Percentiles rank a stretch among this genome's conserved stretches.
These are phyloP conservation scores for Diaporthe destruens DNA, from an alignment of 2,329 filamentous ascomycete genomes.

Conservation along the genomic window DNA sequence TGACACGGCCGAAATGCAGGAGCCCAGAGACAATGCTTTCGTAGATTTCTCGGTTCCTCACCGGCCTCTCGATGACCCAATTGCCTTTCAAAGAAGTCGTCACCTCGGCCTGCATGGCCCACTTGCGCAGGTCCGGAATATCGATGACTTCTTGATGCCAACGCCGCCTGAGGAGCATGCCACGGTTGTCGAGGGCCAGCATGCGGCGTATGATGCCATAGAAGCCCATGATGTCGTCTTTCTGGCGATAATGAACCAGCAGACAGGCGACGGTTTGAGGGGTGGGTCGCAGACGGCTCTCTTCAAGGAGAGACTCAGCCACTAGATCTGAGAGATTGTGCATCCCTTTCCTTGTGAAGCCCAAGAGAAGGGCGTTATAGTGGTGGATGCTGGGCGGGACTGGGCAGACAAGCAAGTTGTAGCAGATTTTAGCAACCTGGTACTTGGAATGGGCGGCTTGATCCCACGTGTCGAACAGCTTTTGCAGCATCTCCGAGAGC, in stretches of 20 bases:
- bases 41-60: conserved; percentile 55
- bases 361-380: conserved; percentile 78
- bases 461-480: conserved; percentile 48
- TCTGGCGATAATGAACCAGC: conserved; percentile 62
- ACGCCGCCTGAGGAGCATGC: conserved; percentile 55
- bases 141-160: conserved; percentile 50
- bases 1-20: conserved; percentile 60
- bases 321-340: conserved; percentile 66
- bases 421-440: conserved; percentile 64
- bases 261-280: conserved; percentile 62
- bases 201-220: conserved; percentile 60
- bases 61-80: conserved; percentile 56
- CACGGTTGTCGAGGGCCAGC: conserved; percentile 57
- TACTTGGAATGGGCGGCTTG: conserved; percentile 44
- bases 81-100: conserved; percentile 46
- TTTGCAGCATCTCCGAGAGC: conserved; percentile 45
- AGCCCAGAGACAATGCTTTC: conserved; percentile 63
- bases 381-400: conserved; percentile 75
- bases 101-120: conserved; percentile 47
- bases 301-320: conserved; percentile 62
- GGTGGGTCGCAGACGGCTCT: conserved; percentile 60
- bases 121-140: conserved; percentile 47
- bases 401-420: conserved; percentile 74
- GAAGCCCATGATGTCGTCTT: conserved; percentile 57
- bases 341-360: conserved; percentile 67